phyloP scores from a whole-genome alignment of 768 basidiomycete genomes.

The Mycena olivaceomarginata region DNA sequence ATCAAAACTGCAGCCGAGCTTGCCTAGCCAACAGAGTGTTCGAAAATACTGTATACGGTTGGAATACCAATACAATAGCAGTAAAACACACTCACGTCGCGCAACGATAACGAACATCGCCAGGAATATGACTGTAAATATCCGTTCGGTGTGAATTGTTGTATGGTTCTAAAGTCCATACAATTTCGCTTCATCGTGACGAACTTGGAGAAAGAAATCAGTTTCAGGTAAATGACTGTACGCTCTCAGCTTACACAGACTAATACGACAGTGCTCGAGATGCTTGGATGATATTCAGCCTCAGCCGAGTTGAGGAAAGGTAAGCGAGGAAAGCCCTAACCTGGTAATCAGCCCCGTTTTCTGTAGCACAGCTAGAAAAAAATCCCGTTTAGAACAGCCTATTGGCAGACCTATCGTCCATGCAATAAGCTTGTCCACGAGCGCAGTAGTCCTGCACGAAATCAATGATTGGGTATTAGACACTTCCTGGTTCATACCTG shows the following conservation, averaged over 20 bases:
- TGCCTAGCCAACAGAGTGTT: neutral
- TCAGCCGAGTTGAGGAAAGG: no score
- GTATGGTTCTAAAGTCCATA: neutral
- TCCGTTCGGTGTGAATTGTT: neutral
- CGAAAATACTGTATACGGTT: neutral
- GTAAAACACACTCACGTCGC: neutral
- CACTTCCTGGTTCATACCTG: neutral
- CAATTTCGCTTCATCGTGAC: neutral
- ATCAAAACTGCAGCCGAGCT: no score
- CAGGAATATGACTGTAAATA: neutral
- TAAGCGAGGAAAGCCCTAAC: neutral
- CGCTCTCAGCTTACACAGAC: neutral
- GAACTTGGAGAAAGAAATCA: neutral
- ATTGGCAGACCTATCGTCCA: neutral
- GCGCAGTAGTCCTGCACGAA: neutral
- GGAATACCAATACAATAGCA: neutral
- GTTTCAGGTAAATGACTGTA: neutral
- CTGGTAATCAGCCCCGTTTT: slow-evolving; percentile 1
- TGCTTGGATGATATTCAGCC: neutral
- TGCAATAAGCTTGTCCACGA: neutral
- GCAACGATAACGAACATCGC: neutral
- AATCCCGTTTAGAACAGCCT: neutral
- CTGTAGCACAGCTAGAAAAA: neutral
- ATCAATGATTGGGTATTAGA: neutral
- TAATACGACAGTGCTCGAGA: neutral